These are phyloP conservation scores for Fraxinus sp. DNA, from an alignment of 305 asterid genomes.

Conservation along the genomic window DNA sequence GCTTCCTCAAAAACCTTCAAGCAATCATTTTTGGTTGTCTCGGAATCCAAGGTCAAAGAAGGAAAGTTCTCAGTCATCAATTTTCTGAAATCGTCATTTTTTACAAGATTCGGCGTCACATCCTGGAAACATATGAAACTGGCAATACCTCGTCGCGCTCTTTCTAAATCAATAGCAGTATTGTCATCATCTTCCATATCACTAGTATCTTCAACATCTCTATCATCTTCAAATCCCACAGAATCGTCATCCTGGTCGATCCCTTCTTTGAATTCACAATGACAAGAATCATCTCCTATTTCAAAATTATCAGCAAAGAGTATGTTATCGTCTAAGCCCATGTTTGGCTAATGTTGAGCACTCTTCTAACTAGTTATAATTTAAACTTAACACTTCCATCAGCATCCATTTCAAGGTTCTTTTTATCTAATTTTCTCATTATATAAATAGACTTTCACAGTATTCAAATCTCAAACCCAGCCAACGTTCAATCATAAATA, in stretches of 20 bases:
- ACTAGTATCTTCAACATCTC: not conserved
- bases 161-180: not conserved
- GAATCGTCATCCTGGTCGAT: not conserved
- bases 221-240: not conserved
- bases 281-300: no score
- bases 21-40: not conserved
- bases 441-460: not conserved
- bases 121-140: not conserved
- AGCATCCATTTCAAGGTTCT: not conserved
- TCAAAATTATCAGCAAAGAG: no score
- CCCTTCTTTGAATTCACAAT: no score
- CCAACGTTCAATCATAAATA: not conserved
- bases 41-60: not conserved
- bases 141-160: not conserved
- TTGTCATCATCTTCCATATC: not conserved
- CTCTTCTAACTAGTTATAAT: no score
- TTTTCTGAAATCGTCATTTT: not conserved
- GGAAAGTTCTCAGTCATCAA: not conserved
- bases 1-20: not conserved
- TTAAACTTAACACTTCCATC: no score
- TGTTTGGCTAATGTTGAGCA: no score
- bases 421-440: not conserved
- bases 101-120: not conserved
- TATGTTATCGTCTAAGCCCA: no score
- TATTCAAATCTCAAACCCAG: not conserved